Evolutionary conservation across 768 basidiomycete genomes (phyloP), one percentile per base, ranked within the genome.

Genomic region (Kwoniella sp.): DNA sequence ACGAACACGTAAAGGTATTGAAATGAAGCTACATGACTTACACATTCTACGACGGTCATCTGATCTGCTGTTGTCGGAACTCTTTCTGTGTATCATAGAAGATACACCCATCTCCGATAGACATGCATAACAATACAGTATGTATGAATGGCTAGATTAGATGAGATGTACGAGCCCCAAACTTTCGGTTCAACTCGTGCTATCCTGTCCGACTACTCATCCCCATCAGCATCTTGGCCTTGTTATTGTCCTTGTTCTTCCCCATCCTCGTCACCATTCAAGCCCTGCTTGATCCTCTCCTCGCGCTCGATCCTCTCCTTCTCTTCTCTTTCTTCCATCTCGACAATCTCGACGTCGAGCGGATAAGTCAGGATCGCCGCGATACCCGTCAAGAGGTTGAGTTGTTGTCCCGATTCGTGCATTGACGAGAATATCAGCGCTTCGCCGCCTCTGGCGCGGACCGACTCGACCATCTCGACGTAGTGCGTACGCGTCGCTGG

Each of bases 371-470:
- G 82, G 58, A 99, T 91, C 0, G 96, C 96, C 23, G 95, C 95
- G 23, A 98, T 87, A 1, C 96, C 96, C 8, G 93, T 94, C 45
- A 98, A 79, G 70, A 94, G 90, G 78, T 97, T 96, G n/a, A 99
- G 84, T 78, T 99, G 96, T 85, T 97, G 93, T 15, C 96, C 96
- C 23, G 91, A 92, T 82, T 99, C 96, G 77, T 99, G 96, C 96
- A 99, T 98, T 74, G 93, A 97, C 3, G 95, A 98, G 81, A 98
- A 99, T 69, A 97, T 93, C 22, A 97, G 84, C 4, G 93, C 93
- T 76, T 98, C 94, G 26, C 88, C 95, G 26, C 93, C 92, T 69
- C 90, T 91, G 52, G 87, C 85, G 71, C 89, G 88, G 17, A 97
- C 93, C 37, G 86, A 87, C 80, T 99, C 95, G 0, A 95, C 93